Evolutionary conservation across 73 alveolate genomes (phyloP), one percentile per base, ranked within the genome.

Genomic region (Stentor roeselii): DNA sequence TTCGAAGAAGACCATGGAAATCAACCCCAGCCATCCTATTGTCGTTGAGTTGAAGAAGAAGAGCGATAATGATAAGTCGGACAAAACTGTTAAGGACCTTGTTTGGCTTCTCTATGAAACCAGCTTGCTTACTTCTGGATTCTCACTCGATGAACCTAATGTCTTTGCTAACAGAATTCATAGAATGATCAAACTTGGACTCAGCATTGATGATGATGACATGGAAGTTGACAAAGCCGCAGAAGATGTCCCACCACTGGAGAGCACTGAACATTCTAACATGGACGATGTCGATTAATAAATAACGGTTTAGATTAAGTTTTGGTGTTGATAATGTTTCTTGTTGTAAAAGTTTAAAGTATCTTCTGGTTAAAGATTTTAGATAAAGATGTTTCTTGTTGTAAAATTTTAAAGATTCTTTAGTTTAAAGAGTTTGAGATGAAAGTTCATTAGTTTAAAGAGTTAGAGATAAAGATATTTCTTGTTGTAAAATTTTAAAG

Each of bases 91-190:
- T 78, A 98, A 96, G 95, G 99, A 98, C 84, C 94, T 97, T 85
- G 90, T 98, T 88, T 96, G 99, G 99, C 94, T 98, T 59, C 95
- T 98, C 82, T 98, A 91, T 97, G 99, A 98, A 87, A 98, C 99
- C 84, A 92, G 99, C 59, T 96, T 98, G 86, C 94, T 98, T 89
- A 98, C 99, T 77, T 96, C 99, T 35, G 99, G 99, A 61, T 98
- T 98, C 97, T 82, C 95, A 77, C 97, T 98, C 83, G 99, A 98
- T 77, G 99, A 97, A 92, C 97, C 99, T 82, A 90, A 93, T 37
- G 92, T 95, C 75, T 97, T 97, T 93, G 99, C 99, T 83, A 93
- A 93, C 95, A 96, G 99, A 94, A 97, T 97, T 85, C 99, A 97
- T 96, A 95, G 98, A 88, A 97, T 97, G 99, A 96, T 97, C 93